Evolutionary conservation across 805 yeast species (phyloP).

Genomic region (Komagataella pseudopastoris): DNA sequence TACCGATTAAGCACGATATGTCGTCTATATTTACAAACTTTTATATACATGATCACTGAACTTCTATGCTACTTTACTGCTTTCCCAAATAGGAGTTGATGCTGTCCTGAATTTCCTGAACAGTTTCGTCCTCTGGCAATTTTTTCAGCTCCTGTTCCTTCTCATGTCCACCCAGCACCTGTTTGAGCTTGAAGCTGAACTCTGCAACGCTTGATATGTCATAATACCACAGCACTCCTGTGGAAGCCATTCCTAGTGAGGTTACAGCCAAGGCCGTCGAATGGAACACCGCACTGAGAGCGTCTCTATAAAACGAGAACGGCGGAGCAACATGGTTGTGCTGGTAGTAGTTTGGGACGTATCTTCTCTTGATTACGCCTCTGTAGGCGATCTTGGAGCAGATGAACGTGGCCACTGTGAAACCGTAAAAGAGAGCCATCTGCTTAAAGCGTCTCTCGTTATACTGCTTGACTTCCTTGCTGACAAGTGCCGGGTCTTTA

Average conservation of each 20-base stretch:
- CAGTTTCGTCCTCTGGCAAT: conserved; percentile 46
- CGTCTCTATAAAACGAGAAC: conserved; percentile 72
- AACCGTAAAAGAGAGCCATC: conserved; percentile 57
- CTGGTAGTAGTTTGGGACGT: conserved; percentile 63
- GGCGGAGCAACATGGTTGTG: conserved; percentile 80
- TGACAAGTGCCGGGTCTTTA: conserved; percentile 11
- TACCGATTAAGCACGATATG: not conserved
- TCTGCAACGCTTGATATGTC: conserved; percentile 61
- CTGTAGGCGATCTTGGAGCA: conserved; percentile 66
- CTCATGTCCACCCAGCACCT: conserved; percentile 53
- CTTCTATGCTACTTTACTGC: not conserved
- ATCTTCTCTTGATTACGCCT: conserved; percentile 61
- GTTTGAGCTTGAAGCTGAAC: conserved; percentile 57
- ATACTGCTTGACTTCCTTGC: conserved; percentile 30
- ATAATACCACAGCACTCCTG: conserved; percentile 70
- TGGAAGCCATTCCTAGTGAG: conserved; percentile 54
- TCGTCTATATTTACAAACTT: not conserved
- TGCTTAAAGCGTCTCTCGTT: conserved; percentile 54
- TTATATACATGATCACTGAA: not conserved
- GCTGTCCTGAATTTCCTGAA: conserved; percentile 37
- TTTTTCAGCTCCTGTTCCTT: conserved; percentile 31
- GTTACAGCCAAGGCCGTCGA: conserved; percentile 68
- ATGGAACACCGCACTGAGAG: conserved; percentile 70
- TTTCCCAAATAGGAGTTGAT: conserved; percentile 7
- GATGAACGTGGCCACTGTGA: conserved; percentile 58